phyloP scores from a whole-genome alignment of 257 asterid genomes.

The Solanum bulbocastanum region DNA sequence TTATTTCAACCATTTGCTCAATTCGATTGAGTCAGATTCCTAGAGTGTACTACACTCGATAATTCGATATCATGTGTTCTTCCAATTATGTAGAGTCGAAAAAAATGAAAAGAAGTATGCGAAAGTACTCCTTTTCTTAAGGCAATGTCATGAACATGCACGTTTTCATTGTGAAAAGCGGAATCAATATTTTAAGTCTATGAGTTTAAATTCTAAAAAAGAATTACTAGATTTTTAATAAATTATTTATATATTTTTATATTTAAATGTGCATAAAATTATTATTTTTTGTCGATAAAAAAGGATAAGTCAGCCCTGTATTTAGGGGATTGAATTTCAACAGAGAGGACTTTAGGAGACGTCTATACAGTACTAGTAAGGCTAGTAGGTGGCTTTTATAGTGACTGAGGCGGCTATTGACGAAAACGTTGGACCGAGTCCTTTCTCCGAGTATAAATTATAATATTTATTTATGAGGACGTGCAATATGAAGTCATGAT shows the following conservation, averaged over 20 bases:
- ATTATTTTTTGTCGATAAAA: not conserved
- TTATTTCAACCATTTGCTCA: not conserved
- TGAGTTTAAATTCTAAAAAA: not conserved
- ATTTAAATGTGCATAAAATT: not conserved
- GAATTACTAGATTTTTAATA: not conserved
- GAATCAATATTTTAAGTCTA: not conserved
- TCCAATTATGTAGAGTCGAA: not conserved
- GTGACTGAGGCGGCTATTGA: not conserved
- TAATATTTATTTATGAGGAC: too few species aligned
- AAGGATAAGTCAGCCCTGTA: not conserved
- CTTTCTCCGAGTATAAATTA: not conserved
- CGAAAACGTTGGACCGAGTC: not conserved
- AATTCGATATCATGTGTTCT: not conserved
- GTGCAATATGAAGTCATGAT: not conserved
- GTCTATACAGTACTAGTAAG: not conserved
- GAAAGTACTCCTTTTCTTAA: not conserved
- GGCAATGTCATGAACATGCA: not conserved
- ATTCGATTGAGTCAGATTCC: not conserved
- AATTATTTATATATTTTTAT: not conserved
- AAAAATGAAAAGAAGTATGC: not conserved
- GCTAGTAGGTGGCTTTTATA: not conserved
- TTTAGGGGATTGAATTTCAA: not conserved
- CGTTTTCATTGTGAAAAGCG: rapidly evolving
- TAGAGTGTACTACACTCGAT: not conserved
- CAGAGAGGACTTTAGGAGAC: not conserved